Evolutionary conservation across 1,284 basidiomycete species (phyloP).

Genomic region (Entoloma clypeatum): DNA sequence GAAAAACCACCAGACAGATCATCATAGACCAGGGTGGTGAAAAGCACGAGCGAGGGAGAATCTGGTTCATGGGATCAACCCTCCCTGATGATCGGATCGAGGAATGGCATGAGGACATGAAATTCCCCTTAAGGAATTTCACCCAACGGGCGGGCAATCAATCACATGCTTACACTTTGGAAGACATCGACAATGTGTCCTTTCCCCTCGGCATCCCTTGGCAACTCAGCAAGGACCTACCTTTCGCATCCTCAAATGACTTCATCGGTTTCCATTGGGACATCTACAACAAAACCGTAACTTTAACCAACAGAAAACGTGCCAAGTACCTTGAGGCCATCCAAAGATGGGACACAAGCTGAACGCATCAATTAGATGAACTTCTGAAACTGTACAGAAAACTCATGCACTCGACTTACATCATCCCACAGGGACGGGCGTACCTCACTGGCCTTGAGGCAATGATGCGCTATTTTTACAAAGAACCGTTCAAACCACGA

Average conservation of each 20-base stretch:
- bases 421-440: too few relatives aligned
- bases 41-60: constrained; percentile 22
- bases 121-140: constrained; percentile 20
- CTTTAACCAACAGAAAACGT: constrained; percentile 23
- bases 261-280: constrained; percentile 36
- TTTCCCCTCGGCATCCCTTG: constrained; percentile 29
- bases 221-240: constrained; percentile 28
- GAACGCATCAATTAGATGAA: constrained; percentile 21
- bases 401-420: too few relatives aligned
- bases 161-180: constrained; percentile 24
- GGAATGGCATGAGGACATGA: constrained; percentile 28
- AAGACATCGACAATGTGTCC: constrained; percentile 28
- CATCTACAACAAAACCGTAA: constrained; percentile 19
- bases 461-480: constrained; percentile 19
- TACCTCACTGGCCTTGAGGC: too few relatives aligned
- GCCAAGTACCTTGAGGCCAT: constrained; percentile 29
- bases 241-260: constrained; percentile 21
- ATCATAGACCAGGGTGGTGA: constrained; percentile 18
- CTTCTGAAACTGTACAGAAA: too few relatives aligned
- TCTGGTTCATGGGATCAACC: too few relatives aligned
- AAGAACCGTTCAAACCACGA: constrained; percentile 26
- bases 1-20: constrained; percentile 3
- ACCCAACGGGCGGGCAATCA: constrained; percentile 5
- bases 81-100: too few relatives aligned
- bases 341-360: constrained; percentile 15